phyloP scores from a whole-genome alignment of 1,139 yeast species.

The Kluyveromyces sp. region DNA sequence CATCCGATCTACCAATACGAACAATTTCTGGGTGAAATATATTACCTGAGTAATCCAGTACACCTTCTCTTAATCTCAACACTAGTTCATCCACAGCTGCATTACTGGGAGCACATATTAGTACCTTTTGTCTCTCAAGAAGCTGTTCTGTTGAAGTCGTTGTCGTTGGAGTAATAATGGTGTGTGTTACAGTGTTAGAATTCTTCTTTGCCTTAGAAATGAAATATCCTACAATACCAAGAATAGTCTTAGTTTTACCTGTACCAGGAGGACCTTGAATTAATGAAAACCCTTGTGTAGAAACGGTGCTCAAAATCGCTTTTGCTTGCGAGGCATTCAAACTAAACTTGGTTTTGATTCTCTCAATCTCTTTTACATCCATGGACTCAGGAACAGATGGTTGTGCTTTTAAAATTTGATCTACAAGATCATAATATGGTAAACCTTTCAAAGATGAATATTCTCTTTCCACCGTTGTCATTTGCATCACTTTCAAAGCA shows the following conservation, averaged over 20 bases:
- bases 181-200: conserved; percentile 22
- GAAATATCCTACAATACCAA: conserved; percentile 81
- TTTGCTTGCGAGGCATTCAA: conserved; percentile 85
- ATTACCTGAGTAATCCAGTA: conserved; percentile 51
- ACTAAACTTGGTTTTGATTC: conserved; percentile 41
- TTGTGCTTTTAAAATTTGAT: conserved; percentile 55
- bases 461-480: conserved; percentile 92
- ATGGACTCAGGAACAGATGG: conserved; percentile 39
- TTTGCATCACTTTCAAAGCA: conserved; percentile 70
- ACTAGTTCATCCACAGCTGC: conserved; percentile 98
- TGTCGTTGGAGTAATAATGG: conserved; percentile 12
- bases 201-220: conserved; percentile 36
- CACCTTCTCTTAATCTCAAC: conserved; percentile 72
- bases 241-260: conserved; percentile 93
- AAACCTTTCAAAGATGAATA: conserved; percentile 76
- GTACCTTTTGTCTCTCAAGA: conserved; percentile 43
- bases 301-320: conserved; percentile 72
- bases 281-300: conserved; percentile 68
- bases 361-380: conserved; percentile 33
- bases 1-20: conserved; percentile 88
- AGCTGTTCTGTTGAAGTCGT: conserved; percentile 18
- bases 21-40: conserved; percentile 61
- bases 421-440: conserved; percentile 66
- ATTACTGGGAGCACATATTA: conserved; percentile 96
- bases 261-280: conserved; percentile 99